Percentiles rank a stretch among this genome's conserved stretches.
phyloP scores from a whole-genome alignment of 139 green algal genomes.

The Volvox africanus region DNA sequence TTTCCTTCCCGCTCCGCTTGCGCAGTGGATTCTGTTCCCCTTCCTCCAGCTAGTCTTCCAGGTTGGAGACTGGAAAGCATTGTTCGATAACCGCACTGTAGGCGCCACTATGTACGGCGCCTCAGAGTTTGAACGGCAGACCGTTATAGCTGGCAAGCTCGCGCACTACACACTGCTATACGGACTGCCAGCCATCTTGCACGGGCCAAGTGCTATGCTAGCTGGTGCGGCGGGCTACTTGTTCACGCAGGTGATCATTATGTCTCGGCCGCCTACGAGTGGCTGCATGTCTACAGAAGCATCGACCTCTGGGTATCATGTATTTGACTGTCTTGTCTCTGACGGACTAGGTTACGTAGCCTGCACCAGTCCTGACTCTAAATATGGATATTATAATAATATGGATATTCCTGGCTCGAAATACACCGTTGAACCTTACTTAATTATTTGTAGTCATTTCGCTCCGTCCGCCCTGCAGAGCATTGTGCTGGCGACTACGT shows the following conservation, averaged over 20 bases:
- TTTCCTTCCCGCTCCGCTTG: no score
- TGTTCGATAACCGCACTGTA: conserved; percentile 70
- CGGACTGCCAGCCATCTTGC: conserved; percentile 66
- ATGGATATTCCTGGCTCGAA: no score
- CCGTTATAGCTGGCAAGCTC: conserved; percentile 81
- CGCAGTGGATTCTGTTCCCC: conserved; percentile 81
- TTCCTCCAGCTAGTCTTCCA: conserved; percentile 88
- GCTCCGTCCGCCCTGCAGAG: conserved; percentile 56
- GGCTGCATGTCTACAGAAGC: no score
- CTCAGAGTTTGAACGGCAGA: conserved; percentile 67
- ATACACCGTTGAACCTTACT: no score
- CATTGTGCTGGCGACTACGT: conserved; percentile 84
- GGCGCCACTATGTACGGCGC: conserved; percentile 84
- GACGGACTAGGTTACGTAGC: no score
- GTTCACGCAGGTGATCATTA: conserved; percentile 44
- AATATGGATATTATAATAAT: no score
- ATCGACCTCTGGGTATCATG: no score
- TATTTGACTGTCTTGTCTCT: no score
- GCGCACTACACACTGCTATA: conserved; percentile 82
- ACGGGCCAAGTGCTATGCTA: conserved; percentile 68
- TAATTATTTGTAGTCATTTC: no score
- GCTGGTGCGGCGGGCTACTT: conserved; percentile 66
- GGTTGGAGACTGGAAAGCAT: conserved; percentile 61
- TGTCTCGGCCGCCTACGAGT: no score
- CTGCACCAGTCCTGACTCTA: no score